phyloP scores from a whole-genome alignment of 2,329 filamentous ascomycete species.

The Aphanoascus verrucosus region DNA sequence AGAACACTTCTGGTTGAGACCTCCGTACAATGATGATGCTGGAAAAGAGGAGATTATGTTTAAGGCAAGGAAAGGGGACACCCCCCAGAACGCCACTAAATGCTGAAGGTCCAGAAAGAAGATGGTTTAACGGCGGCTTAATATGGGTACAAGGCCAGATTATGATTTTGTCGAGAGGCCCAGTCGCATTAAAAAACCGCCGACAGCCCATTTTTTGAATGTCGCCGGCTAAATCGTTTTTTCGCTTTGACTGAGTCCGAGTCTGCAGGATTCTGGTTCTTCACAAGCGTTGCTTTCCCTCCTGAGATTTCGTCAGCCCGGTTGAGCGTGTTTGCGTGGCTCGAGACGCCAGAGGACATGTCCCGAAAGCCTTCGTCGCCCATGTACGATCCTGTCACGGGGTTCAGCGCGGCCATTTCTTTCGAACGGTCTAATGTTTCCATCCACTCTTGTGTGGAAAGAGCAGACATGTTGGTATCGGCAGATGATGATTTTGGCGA shows the following conservation, averaged over 20 bases:
- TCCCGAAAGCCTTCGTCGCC: constrained; percentile 58
- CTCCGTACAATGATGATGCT: too few species aligned
- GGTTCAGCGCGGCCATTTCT: constrained; percentile 67
- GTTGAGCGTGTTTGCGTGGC: constrained; percentile 41
- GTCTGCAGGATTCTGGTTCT: constrained; percentile 34
- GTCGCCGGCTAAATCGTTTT: constrained; percentile 75
- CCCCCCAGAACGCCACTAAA: constrained; percentile 4
- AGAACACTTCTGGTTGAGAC: too few species aligned
- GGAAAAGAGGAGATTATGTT: neutral
- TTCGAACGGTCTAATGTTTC: constrained; percentile 77
- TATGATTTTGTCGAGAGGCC: neutral
- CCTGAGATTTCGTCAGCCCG: constrained; percentile 32
- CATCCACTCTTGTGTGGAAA: constrained; percentile 80
- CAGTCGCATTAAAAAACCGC: constrained; percentile 56
- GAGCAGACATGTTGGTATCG: constrained; percentile 52
- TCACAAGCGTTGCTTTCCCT: constrained; percentile 37
- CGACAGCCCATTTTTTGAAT: constrained; percentile 87
- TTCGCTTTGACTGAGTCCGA: constrained; percentile 47
- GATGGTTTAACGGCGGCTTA: constrained; percentile 3
- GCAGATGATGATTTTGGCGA: constrained; percentile 51
- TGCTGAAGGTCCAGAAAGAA: constrained; percentile 13
- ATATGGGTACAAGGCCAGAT: neutral
- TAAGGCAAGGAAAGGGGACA: neutral
- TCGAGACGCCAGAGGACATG: constrained; percentile 61
- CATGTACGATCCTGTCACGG: constrained; percentile 49